Percentiles rank a stretch among this genome's conserved stretches.
These are phyloP conservation scores for Microstegium vimineum DNA, from an alignment of 176 grass and related monocot genomes.

Conservation along the genomic window DNA sequence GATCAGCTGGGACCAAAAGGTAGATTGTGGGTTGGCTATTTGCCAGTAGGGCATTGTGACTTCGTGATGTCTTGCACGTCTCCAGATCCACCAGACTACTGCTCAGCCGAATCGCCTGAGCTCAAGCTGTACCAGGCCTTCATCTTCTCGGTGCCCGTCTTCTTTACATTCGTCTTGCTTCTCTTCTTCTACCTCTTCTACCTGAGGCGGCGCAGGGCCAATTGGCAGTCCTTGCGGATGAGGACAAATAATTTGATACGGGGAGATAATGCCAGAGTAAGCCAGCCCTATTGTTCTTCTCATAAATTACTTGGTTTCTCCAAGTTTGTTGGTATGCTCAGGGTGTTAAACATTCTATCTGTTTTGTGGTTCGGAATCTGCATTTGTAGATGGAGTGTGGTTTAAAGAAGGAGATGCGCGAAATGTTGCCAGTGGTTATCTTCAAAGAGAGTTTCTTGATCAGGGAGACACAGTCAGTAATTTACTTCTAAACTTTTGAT, in stretches of 20 bases:
- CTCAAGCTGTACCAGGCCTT: constrained; percentile 93
- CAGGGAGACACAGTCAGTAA: constrained; percentile 93
- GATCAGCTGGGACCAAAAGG: not conserved
- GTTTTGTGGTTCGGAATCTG: constrained; percentile 20
- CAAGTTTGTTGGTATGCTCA: constrained; percentile 7
- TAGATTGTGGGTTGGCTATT: not conserved
- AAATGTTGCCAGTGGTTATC: constrained; percentile 88
- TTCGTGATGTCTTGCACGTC: constrained; percentile 76
- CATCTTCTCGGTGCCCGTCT: constrained; percentile 86
- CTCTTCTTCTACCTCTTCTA: constrained; percentile 94
- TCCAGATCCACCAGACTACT: constrained; percentile 62
- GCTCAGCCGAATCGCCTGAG: constrained; percentile 69
- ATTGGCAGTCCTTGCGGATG: constrained; percentile 80
- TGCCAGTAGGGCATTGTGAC: not conserved
- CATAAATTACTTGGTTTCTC: not conserved
- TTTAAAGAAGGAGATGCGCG: constrained; percentile 79
- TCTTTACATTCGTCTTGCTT: constrained; percentile 80
- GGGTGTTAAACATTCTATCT: constrained; percentile 8
- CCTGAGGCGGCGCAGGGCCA: constrained; percentile 64
- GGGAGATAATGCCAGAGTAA: constrained; percentile 68
- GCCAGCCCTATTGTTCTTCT: not conserved
- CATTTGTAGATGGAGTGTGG: constrained; percentile 59
- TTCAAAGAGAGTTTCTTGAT: constrained; percentile 97
- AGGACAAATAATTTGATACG: constrained; percentile 58
- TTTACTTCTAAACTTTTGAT: not conserved